These are phyloP conservation scores for Umbelopsis sp. DNA, from an alignment of 192 early-diverging fungal species.

Conservation along the genomic window DNA sequence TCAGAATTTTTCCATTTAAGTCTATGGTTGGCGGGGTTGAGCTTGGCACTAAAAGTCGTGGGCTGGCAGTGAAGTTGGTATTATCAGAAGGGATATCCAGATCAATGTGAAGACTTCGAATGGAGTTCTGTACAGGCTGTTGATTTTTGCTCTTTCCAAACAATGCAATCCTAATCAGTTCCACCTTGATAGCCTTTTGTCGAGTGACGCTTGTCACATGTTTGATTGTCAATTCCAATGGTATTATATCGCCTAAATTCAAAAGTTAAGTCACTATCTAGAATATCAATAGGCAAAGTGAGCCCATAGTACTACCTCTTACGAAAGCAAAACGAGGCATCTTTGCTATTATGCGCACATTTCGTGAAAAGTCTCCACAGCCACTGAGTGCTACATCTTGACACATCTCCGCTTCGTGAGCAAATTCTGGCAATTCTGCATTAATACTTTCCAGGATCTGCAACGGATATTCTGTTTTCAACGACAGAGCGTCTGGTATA, in stretches of 20 bases:
- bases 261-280: neutral
- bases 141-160: constrained; percentile 19
- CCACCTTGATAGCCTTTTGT: constrained; percentile 14
- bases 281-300: neutral
- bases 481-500: constrained; percentile 31
- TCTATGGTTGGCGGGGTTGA: constrained; percentile 38
- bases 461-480: constrained; percentile 31
- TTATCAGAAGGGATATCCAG: neutral
- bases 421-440: constrained; percentile 16
- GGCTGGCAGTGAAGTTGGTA: constrained; percentile 5
- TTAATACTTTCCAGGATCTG: constrained; percentile 39
- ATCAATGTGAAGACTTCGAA: neutral
- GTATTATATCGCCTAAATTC: constrained; percentile 28
- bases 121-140: neutral
- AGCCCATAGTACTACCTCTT: neutral
- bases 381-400: neutral
- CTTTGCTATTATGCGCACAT: constrained; percentile 2
- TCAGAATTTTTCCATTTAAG: constrained; percentile 29
- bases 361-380: neutral
- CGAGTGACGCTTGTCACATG: constrained; percentile 20
- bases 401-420: constrained; percentile 18
- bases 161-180: constrained; percentile 23
- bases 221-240: constrained; percentile 23
- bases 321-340: constrained; percentile 14
- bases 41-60: constrained; percentile 24